These are phyloP conservation scores for Aspergillus sp. DNA, from an alignment of 2,329 filamentous ascomycete genomes.

Conservation along the genomic window DNA sequence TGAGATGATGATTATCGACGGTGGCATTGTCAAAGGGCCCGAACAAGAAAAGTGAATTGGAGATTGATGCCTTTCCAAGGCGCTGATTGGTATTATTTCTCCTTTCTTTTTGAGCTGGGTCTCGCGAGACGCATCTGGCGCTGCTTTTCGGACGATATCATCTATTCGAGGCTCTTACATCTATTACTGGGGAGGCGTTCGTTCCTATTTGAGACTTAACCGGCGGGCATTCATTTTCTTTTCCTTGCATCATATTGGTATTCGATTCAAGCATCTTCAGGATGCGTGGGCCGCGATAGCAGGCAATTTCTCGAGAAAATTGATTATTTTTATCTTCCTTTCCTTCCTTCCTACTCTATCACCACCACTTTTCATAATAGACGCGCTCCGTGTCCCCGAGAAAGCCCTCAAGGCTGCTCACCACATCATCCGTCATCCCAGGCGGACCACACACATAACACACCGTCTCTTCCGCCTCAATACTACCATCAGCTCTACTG, in stretches of 20 bases:
- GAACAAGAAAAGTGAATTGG: conserved; percentile 10
- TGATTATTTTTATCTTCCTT: not conserved
- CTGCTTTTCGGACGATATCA: not conserved
- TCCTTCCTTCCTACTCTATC: not conserved
- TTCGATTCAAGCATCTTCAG: not conserved
- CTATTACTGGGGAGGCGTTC: not conserved
- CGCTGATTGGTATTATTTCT: not conserved
- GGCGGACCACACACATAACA: conserved; percentile 71
- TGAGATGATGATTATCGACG: conserved; percentile 64
- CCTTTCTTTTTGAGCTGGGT: not conserved
- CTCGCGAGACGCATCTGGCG: not conserved
- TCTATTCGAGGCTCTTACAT: not conserved
- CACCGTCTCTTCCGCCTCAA: conserved; percentile 43
- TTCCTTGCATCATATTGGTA: not conserved
- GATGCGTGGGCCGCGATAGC: not conserved
- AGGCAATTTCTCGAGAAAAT: not conserved
- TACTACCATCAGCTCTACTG: conserved; percentile 32
- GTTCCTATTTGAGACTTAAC: not conserved
- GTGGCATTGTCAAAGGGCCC: conserved; percentile 53
- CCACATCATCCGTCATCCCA: conserved; percentile 68
- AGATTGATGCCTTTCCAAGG: not conserved
- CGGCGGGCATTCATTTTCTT: not conserved
- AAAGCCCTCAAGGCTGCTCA: conserved; percentile 42
- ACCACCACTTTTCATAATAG: conserved; percentile 68
- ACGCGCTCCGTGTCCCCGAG: conserved; percentile 53